Evolutionary conservation across 2,329 filamentous ascomycete genomes (phyloP).

Genomic region (Coniochaeta prunicola): DNA sequence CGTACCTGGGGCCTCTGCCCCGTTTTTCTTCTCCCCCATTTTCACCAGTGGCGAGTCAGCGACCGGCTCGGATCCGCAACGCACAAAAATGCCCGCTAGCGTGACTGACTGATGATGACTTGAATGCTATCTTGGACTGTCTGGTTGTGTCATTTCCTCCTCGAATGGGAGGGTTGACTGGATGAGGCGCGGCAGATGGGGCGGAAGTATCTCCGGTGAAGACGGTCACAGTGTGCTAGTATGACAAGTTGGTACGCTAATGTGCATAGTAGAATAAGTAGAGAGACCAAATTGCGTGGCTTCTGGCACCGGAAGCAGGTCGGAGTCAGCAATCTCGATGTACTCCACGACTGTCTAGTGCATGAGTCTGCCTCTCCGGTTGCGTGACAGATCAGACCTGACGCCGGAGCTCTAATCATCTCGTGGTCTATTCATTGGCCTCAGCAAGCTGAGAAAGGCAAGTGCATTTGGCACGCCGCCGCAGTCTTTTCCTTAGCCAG

Average conservation of each 20-base stretch:
- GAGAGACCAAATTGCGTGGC: background rate
- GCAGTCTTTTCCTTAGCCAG: too few species aligned
- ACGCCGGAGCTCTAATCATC: background rate
- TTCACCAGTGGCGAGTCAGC: background rate
- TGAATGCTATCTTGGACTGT: background rate
- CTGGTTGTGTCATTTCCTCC: background rate
- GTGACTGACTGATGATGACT: background rate
- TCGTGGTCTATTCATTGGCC: background rate
- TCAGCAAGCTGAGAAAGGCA: background rate
- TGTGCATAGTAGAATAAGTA: too few species aligned
- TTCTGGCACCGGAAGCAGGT: background rate
- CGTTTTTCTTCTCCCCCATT: background rate
- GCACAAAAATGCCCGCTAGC: background rate
- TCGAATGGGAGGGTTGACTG: background rate
- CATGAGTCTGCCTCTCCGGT: background rate
- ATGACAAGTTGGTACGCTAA: background rate
- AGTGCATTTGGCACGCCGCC: background rate
- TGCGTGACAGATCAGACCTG: too few species aligned
- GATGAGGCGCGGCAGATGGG: background rate
- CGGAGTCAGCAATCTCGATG: background rate
- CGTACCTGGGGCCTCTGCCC: too few species aligned
- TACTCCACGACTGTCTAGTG: background rate
- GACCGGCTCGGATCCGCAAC: background rate
- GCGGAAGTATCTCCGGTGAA: background rate
- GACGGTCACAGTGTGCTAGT: background rate